Base-by-base conservation (phyloP, 352 stramenopile species). In the Phytophthora hybrid region DNA sequence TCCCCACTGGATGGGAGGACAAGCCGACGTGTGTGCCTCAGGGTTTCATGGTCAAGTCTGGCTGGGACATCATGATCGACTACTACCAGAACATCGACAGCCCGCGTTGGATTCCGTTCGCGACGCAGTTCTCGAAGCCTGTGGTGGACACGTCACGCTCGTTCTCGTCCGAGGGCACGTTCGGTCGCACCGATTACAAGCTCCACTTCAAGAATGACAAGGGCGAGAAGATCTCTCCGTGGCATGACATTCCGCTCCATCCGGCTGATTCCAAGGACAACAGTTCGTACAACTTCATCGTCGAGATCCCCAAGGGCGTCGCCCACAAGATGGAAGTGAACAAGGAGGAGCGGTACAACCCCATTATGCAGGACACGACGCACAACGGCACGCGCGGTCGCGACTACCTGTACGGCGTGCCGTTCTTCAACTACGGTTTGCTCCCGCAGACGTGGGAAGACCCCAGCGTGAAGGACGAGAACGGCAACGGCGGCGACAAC, bases 401-500 rank as follows among this genome's bases (percentile, higher is more conserved):
- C 59, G 92, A 94, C 65, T 96, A 99, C 81, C 96, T 97, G 29
- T 99, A 99, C 75, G 98, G 97, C 53, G 95, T 97, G 13, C 95
- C 97, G 0, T 99, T 99, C 79, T 99, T 99, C 89, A 99, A 99
- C 84, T 99, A 99, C 74, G 98, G 98, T 59, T 76, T 99, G 11
- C 87, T 99, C 34, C 98, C 98, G 23, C 97, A 99, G 83, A 99
- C 98, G 19, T 99, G 98, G 98, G 98, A 99, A 80, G 98, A 99
- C 83, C 97, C 97, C 16, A 85, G 83, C 55, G 72, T 97, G 51
- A 91, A 95, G 77, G 83, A 95, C 68, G 67, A 76, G 16, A 79
- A 87, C 16, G 93, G 95, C n/a, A 93, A 98, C 71, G 94, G 94
- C 41, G 98, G 98, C 44, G 98, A 99, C 81, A 99, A 99, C 71